These are phyloP conservation scores for Epichloe sylvatica DNA, from an alignment of 2,329 filamentous ascomycete species.

Conservation along the genomic window DNA sequence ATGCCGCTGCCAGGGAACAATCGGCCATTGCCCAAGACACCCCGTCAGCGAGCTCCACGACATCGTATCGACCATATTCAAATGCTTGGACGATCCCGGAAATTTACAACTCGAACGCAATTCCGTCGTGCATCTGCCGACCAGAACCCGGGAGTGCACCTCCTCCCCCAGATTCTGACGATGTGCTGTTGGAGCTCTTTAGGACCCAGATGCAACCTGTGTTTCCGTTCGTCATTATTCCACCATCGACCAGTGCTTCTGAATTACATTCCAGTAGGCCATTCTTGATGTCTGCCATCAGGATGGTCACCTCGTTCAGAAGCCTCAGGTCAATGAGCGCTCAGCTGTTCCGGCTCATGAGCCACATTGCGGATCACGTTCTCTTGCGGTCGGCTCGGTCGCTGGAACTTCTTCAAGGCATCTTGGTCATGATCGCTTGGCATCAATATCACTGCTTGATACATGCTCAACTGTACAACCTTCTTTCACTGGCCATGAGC, in stretches of 20 bases:
- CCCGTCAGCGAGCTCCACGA: slow-evolving; percentile 10
- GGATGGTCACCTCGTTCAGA: slow-evolving; percentile 35
- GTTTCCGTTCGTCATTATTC: slow-evolving; percentile 35
- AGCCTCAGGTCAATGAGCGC: slow-evolving; percentile 33
- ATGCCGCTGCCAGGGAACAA: slow-evolving; percentile 15
- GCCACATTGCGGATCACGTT: slow-evolving; percentile 33
- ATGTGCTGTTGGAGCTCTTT: slow-evolving; percentile 31
- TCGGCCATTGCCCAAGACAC: slow-evolving; percentile 12
- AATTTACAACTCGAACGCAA: slow-evolving; percentile 32
- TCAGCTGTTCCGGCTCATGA: slow-evolving; percentile 35
- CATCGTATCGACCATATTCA: slow-evolving; percentile 5
- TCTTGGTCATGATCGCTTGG: slow-evolving; percentile 35
- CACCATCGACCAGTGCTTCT: slow-evolving; percentile 20
- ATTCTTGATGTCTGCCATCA: slow-evolving; percentile 35
- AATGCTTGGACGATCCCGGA: slow-evolving; percentile 22
- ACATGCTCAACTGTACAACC: slow-evolving; percentile 37
- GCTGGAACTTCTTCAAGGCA: slow-evolving; percentile 33
- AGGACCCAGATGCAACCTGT: slow-evolving; percentile 27
- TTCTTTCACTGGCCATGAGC: slow-evolving; percentile 33
- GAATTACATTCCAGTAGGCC: slow-evolving; percentile 27
- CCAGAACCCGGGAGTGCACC: slow-evolving; percentile 25
- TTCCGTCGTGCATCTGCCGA: slow-evolving; percentile 33
- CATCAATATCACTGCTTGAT: slow-evolving; percentile 42
- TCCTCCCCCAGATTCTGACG: slow-evolving; percentile 31
- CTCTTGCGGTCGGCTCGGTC: slow-evolving; percentile 35